These are phyloP conservation scores for Penicillium hesseltinei DNA, from an alignment of 2,329 filamentous ascomycete species.

Conservation along the genomic window DNA sequence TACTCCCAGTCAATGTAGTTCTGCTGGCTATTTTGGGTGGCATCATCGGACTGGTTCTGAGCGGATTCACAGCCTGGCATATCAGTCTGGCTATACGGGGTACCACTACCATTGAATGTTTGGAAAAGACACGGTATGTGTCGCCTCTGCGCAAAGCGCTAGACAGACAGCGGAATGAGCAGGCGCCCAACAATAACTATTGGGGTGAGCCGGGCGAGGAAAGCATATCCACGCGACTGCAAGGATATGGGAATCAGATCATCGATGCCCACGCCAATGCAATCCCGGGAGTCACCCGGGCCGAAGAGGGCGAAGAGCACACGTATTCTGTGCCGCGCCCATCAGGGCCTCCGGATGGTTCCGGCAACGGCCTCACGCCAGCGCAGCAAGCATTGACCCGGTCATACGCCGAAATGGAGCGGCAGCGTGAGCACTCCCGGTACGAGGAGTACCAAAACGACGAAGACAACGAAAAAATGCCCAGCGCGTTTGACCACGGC, in stretches of 20 bases:
- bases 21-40: slow-evolving; percentile 81
- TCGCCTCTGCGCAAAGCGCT: slow-evolving; percentile 72
- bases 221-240: slow-evolving; percentile 46
- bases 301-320: slow-evolving; percentile 73
- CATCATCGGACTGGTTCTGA: slow-evolving; percentile 86
- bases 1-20: slow-evolving; percentile 88
- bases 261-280: slow-evolving; percentile 79
- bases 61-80: slow-evolving; percentile 90
- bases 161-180: slow-evolving; percentile 60
- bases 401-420: slow-evolving; percentile 58
- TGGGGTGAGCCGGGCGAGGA: slow-evolving; percentile 25
- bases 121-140: slow-evolving; percentile 94
- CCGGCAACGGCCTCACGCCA: slow-evolving; percentile 36
- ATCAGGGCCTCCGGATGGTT: slow-evolving; percentile 12
- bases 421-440: slow-evolving; percentile 62
- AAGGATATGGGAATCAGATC: slow-evolving; percentile 68
- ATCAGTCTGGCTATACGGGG: slow-evolving; percentile 73
- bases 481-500: slow-evolving; percentile 90
- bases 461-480: slow-evolving; percentile 79
- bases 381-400: slow-evolving; percentile 47
- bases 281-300: slow-evolving; percentile 73
- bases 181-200: slow-evolving; percentile 40
- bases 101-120: slow-evolving; percentile 91
- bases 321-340: slow-evolving; percentile 37
- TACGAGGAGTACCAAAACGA: slow-evolving; percentile 86